Evolutionary conservation across 148 eudicot genomes (phyloP), one percentile per base, ranked within the genome.

Genomic region (Spergularia bocconei): DNA sequence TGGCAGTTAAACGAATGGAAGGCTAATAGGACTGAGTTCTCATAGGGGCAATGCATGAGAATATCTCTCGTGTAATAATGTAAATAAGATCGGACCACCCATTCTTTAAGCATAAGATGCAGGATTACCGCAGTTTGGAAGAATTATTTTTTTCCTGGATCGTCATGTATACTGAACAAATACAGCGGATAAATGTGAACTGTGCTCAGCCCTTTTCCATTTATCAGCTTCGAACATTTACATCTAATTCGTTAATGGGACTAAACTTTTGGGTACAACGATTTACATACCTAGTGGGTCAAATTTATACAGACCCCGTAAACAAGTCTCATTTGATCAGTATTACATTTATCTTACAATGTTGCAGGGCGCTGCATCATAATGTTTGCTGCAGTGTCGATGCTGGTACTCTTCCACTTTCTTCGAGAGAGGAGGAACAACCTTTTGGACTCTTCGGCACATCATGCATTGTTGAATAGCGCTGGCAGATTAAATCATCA

Each of bases 321-420:
- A 53, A 25, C 57, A 29, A 39, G 7, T 5, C 44, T 65, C 36
- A 39, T 68, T 56, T 75, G 71, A 75, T 44, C 51, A 51, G 25
- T 67, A 15, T 63, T 69, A 75, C 60, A 75, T 25, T 51, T 79
- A 54, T 75, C 20, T 65, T 80, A 76, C 79, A 80, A 17, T 16
- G 47, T 75, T 66, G 41, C 19, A 14, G 17, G 17, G 21, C 33
- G 21, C 60, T 14, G 13, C 6, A 7, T 36, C 25, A 58, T 11
- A 41, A 19, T 13, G 10, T 39, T 29, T 15, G 25, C 72, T 10
- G 79, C 67, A 71, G 48, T 48, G 52, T 41, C 75, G 63, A 20
- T 21, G 64, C 33, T 65, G n/a, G 38, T 25, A 23, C 53, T 69
- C 55, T 63, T 54, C 62, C 78, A 17, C 61, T 44, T 79, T 62